Conservation (phyloP, 23 red algal genomes). For the Gracilaria gracilis region DNA sequence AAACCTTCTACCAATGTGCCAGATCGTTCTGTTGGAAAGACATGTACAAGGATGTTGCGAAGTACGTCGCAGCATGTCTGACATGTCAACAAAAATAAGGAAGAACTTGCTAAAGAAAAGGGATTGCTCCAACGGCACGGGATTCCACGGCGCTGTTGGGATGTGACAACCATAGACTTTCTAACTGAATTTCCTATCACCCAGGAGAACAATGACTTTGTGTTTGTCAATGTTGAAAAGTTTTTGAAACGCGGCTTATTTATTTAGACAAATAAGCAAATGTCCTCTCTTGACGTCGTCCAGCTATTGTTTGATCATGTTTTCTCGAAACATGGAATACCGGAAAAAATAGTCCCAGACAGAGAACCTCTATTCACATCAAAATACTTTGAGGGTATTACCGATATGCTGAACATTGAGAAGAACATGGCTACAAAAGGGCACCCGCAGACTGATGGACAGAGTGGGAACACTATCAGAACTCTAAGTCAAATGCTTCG, state of each 20-base stretch:
- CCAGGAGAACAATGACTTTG: background rate
- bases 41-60: constrained; percentile 33
- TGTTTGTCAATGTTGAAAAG: constrained; percentile 46
- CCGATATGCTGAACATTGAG: constrained; percentile 24
- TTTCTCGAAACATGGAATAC: constrained; percentile 35
- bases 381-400: constrained; percentile 18
- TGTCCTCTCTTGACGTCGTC: background rate
- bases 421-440: constrained; percentile 23
- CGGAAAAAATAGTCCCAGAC: constrained; percentile 19
- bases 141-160: constrained; percentile 31
- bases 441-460: constrained; percentile 35
- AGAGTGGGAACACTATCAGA: constrained; percentile 1
- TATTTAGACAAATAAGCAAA: background rate
- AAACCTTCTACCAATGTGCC: background rate
- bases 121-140: constrained; percentile 24
- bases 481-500: background rate
- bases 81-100: constrained; percentile 36
- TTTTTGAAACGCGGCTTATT: constrained; percentile 41
- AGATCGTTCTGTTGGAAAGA: constrained; percentile 7
- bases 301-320: constrained; percentile 22
- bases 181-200: constrained; percentile 8
- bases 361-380: constrained; percentile 26
- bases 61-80: background rate
- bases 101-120: background rate
- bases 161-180: constrained; percentile 34